Base-by-base conservation (phyloP, 2,329 filamentous ascomycete species). In the Graphilbum sp. region DNA sequence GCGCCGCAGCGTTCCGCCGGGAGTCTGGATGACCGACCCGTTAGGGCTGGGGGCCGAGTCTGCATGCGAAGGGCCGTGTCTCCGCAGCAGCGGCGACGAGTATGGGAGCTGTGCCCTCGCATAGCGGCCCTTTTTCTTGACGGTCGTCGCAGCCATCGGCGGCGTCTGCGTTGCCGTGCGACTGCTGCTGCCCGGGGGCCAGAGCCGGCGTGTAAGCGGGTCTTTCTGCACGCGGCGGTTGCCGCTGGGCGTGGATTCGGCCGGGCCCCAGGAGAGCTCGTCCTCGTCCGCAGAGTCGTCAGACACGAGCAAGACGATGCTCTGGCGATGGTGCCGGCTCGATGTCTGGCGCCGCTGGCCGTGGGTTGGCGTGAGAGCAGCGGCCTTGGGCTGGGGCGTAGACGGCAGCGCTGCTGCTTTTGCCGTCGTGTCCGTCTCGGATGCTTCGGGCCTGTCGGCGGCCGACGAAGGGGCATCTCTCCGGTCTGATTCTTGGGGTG, bases 1-100 rank as follows among this genome's bases (percentile, higher is more conserved):
- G 13, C 57, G 57, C 37, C 66, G 57, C 45, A 60, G 46, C 13
- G 63, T 62, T 1, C 69, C 69, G 2, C 67, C 61, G 0, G 68
- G 67, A 10, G 67, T 71, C 45, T 56, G 56, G 5, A 61, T 47
- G 24, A 56, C 44, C 20, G 49, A 50, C 12, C 37, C 46, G 33
- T 50, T 52, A 4, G 40, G 27, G 6, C 24, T 40, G n/a, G 15
- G 39, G 11, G 30, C 15, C 12, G 9, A 12, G 21, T 12, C 16
- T 5, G 23, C 19, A n/a, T 18, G 30, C 15, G 13, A 24, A n/a
- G 25, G 23, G 12, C 34, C 32, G 20, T 39, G 36, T 11, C 30
- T 35, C 2, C 23, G 16, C 9, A 23, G 17, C 8, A 45, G 33
- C 3, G 44, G 44, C 21, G 44, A 46, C 4, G 40, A 34, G 7